phyloP scores from a whole-genome alignment of 805 yeast genomes.

The Ogataea zsoltii region DNA sequence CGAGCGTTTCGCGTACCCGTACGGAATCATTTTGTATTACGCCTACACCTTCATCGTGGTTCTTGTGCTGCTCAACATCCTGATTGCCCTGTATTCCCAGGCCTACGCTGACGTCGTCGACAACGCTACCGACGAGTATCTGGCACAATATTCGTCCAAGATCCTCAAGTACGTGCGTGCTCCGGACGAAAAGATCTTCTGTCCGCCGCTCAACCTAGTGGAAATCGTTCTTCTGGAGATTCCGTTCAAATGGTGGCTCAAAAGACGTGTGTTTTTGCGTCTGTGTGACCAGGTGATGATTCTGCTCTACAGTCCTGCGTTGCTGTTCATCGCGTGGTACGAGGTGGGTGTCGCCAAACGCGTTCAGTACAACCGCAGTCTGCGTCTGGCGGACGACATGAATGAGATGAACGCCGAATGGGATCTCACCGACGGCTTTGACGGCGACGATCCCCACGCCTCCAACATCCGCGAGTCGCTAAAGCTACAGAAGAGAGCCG shows the following conservation, averaged over 20 bases:
- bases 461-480: constrained; percentile 39
- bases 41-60: constrained; percentile 73
- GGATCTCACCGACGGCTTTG: constrained; percentile 79
- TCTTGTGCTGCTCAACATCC: constrained; percentile 75
- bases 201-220: constrained; percentile 79
- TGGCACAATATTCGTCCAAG: constrained; percentile 82
- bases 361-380: constrained; percentile 67
- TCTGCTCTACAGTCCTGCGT: constrained; percentile 65
- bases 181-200: constrained; percentile 82
- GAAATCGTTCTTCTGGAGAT: constrained; percentile 56
- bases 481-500: constrained; percentile 60
- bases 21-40: constrained; percentile 78
- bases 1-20: constrained; percentile 77
- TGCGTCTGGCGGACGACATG: constrained; percentile 71
- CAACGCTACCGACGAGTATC: constrained; percentile 81
- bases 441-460: constrained; percentile 37
- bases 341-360: constrained; percentile 71
- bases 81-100: constrained; percentile 81
- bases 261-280: constrained; percentile 29
- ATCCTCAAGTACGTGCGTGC: constrained; percentile 83
- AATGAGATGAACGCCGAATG: constrained; percentile 77
- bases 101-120: constrained; percentile 81
- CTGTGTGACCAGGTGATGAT: constrained; percentile 62
- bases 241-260: constrained; percentile 40
- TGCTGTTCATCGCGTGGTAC: constrained; percentile 57